Evolutionary conservation across 352 stramenopile species (phyloP).

Genomic region (Globisporangium alternatum): DNA sequence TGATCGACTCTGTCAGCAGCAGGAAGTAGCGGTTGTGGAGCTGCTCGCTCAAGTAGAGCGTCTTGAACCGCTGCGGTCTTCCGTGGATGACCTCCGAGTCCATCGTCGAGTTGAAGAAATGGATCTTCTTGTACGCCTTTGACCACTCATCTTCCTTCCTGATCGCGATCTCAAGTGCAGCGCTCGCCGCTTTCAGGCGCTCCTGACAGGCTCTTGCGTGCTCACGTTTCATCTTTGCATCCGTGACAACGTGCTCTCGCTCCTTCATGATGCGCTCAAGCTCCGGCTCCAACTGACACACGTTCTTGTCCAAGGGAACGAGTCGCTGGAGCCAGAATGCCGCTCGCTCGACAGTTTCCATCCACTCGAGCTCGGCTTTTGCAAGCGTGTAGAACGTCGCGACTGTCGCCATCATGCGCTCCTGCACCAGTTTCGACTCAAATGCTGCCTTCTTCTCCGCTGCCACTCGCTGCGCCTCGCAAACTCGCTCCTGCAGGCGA

Average conservation of each 20-base stretch:
- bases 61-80: slow-evolving; percentile 62
- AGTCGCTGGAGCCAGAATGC: slow-evolving; percentile 34
- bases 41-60: slow-evolving; percentile 50
- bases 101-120: slow-evolving; percentile 55
- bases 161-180: slow-evolving; percentile 28
- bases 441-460: slow-evolving; percentile 42
- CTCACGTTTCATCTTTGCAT: slow-evolving; percentile 45
- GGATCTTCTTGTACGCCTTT: slow-evolving; percentile 38
- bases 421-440: slow-evolving; percentile 53
- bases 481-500: slow-evolving; percentile 36
- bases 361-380: slow-evolving; percentile 40
- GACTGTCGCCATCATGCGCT: slow-evolving; percentile 63
- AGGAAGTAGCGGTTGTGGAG: slow-evolving; percentile 57
- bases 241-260: slow-evolving; percentile 48
- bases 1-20: slow-evolving; percentile 54
- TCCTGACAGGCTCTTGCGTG: slow-evolving; percentile 43
- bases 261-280: slow-evolving; percentile 44
- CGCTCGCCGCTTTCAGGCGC: slow-evolving; percentile 31
- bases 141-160: slow-evolving; percentile 35
- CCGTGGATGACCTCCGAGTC: slow-evolving; percentile 70
- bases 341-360: slow-evolving; percentile 40
- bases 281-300: slow-evolving; percentile 37
- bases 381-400: slow-evolving; percentile 42
- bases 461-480: slow-evolving; percentile 45
- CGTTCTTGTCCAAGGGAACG: slow-evolving; percentile 24